Conservation (phyloP, 2,329 filamentous ascomycete species). For the Trichoderma sp. region DNA sequence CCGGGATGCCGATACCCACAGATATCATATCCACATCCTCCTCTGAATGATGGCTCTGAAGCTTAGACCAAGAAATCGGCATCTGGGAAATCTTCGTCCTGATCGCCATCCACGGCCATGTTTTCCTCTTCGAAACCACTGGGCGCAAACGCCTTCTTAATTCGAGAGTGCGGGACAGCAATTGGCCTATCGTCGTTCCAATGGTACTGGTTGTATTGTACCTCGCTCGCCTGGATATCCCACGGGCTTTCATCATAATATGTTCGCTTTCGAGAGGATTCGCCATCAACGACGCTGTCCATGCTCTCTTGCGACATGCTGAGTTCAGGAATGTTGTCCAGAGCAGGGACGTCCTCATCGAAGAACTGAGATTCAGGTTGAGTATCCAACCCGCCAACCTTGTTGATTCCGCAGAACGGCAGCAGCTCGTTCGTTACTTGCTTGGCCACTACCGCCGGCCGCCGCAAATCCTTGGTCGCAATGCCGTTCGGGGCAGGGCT, state of each 20-base stretch:
- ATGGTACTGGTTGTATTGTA: conserved; percentile 10
- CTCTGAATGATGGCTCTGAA: conserved; percentile 35
- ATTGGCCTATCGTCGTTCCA: conserved; percentile 42
- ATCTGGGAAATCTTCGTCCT: conserved; percentile 61
- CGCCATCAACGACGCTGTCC: conserved; percentile 35
- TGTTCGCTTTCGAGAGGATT: conserved; percentile 47
- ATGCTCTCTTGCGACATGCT: conserved; percentile 57
- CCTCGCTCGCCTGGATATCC: background rate
- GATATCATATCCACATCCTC: conserved; percentile 40
- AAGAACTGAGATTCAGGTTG: conserved; percentile 47
- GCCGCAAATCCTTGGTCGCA: background rate
- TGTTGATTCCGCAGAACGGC: conserved; percentile 79
- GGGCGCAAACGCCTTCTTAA: conserved; percentile 27
- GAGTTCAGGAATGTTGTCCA: conserved; percentile 47
- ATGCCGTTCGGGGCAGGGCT: background rate
- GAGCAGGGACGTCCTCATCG: conserved; percentile 32
- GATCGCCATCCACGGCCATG: conserved; percentile 33
- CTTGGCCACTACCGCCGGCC: conserved; percentile 24
- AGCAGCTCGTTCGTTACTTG: conserved; percentile 59
- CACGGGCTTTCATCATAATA: conserved; percentile 42
- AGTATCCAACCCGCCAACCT: conserved; percentile 64
- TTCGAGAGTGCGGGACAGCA: conserved; percentile 45
- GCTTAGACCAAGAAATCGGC: conserved; percentile 60
- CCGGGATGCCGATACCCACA: background rate
- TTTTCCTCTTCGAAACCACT: conserved; percentile 47